phyloP scores from a whole-genome alignment of 306 rosid species.

The Prunus kanzakura region DNA sequence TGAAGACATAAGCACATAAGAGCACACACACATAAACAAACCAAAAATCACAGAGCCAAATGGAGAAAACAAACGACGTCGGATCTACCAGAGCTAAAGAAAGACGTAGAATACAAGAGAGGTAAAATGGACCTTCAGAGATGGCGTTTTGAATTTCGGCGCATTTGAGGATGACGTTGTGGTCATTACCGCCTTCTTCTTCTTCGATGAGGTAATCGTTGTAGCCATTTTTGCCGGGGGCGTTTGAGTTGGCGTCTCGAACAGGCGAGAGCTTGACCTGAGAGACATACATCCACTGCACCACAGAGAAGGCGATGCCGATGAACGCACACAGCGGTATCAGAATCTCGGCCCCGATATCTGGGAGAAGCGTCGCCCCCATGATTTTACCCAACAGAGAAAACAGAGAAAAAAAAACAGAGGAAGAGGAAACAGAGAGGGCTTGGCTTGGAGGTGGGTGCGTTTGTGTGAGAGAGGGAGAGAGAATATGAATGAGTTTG shows the following conservation, averaged over 20 bases:
- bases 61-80: background rate
- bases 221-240: constrained; percentile 59
- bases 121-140: constrained; percentile 59
- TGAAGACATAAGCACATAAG: background rate
- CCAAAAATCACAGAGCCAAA: too few relatives aligned
- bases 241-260: constrained; percentile 27
- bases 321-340: constrained; percentile 75
- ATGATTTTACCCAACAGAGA: constrained; percentile 24
- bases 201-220: constrained; percentile 81
- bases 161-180: constrained; percentile 78
- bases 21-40: too few relatives aligned
- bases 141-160: constrained; percentile 91
- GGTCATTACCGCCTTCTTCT: constrained; percentile 90
- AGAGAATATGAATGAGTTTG: constrained; percentile 4
- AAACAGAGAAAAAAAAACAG: background rate
- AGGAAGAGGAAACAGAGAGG: background rate
- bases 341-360: constrained; percentile 77
- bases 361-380: constrained; percentile 72
- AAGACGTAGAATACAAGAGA: background rate
- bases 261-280: constrained; percentile 62
- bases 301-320: constrained; percentile 68
- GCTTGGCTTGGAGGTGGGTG: background rate
- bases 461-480: background rate
- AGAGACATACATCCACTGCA: constrained; percentile 75
- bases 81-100: background rate